phyloP scores from a whole-genome alignment of 495 filamentous ascomycete species.

The Aspergillus funiculosus region DNA sequence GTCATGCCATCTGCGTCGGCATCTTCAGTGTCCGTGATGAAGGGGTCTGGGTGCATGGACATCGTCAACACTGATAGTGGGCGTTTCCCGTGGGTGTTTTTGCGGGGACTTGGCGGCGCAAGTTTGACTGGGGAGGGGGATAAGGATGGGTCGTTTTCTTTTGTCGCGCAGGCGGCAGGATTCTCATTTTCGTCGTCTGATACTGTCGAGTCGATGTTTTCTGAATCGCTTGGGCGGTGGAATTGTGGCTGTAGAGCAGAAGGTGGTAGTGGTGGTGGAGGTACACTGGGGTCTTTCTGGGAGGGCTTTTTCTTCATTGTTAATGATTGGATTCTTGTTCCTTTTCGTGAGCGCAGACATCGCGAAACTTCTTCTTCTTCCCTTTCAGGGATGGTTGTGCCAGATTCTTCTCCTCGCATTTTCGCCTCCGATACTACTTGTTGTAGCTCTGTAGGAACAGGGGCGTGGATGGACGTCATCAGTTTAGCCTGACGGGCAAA shows the following conservation, averaged over 20 bases:
- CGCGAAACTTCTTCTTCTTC: conserved; percentile 21
- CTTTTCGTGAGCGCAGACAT: conserved; percentile 23
- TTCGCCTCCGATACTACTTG: conserved; percentile 51
- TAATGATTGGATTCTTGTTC: conserved; percentile 20
- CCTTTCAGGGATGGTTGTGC: conserved; percentile 19
- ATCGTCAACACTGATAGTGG: conserved; percentile 37
- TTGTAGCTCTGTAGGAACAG: conserved; percentile 41
- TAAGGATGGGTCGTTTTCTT: conserved; percentile 48
- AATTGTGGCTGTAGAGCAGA: no score
- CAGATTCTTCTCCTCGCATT: conserved; percentile 51
- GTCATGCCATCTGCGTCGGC: conserved; percentile 22
- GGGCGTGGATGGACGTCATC: conserved; percentile 64
- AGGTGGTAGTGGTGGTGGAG: conserved; percentile 3
- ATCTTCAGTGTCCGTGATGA: conserved; percentile 13
- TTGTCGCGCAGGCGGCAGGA: conserved; percentile 29
- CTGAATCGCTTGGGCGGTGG: neutral
- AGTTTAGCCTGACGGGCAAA: conserved; percentile 58
- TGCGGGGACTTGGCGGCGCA: conserved; percentile 29
- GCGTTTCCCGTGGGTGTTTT: conserved; percentile 36
- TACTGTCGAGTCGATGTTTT: neutral
- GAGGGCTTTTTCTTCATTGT: conserved; percentile 24
- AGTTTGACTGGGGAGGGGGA: conserved; percentile 35
- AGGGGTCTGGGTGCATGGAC: conserved; percentile 28
- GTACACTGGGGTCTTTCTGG: conserved; percentile 4
- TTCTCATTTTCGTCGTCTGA: conserved; percentile 31